Base-by-base conservation (phyloP, 257 asterid genomes). In the Osmanthus fragrans region DNA sequence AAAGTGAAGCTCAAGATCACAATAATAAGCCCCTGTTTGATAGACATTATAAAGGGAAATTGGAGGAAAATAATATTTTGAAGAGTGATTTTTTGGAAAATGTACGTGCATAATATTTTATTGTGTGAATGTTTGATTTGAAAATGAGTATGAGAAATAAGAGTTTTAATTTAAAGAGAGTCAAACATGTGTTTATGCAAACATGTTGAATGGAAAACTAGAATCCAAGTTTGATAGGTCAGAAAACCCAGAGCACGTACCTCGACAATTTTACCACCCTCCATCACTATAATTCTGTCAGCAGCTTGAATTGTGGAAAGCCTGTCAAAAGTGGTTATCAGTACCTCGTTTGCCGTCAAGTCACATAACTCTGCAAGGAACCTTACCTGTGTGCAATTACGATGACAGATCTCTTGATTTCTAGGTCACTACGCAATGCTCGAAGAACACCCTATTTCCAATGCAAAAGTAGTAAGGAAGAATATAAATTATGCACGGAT, bases 261-360 rank as follows among this genome's bases (percentile, higher is more conserved):
- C 98, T 95, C 97, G 23, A 95, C 86, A 78, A 95, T 86, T 82
- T 83, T 86, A 74, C 99, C 99, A 70, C 86, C 84, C 60, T 93
- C 97, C 97, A 93, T 89, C 76, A 89, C 98, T 73, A 95, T 84
- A 76, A 93, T 93, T 79, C 90, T 88, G 76, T 93, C 97, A 16
- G 98, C 99, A 82, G 88, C 86, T 87, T 89, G 97, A 74, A 95
- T 85, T 11, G 98, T 93, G 16, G 99, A 95, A 77, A 95, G 93
- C 90, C 99, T 93, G 90, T 56, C 76, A 72, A 81, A 64, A 56
- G 83, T 11, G 56, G 71, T 70, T 10, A 54, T 81, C 77, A 86
- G 81, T 63, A 64, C 4, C 68, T 68, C 71, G 18, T 39, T 18
- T 63, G 58, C 33, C 40, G 19, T 64, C 54, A 29, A 42, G 65